These are phyloP conservation scores for Kodamaea fukazawae DNA, from an alignment of 805 yeast genomes.

Conservation along the genomic window DNA sequence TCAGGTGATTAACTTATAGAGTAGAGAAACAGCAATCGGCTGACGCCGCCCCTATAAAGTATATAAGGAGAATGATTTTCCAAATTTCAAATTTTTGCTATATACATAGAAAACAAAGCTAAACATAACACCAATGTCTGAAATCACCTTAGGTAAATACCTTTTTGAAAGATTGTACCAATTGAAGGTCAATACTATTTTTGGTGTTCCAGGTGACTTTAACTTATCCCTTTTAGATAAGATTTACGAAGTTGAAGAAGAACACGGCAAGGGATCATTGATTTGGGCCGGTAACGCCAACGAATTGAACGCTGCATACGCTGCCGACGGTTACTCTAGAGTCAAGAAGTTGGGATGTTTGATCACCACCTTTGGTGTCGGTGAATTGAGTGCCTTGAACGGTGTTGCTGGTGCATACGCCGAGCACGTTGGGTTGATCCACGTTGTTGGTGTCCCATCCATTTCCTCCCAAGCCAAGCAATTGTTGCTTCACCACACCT, in stretches of 20 bases:
- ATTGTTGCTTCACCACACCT: slow-evolving; percentile 41
- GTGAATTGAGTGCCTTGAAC: slow-evolving; percentile 36
- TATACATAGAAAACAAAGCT: slow-evolving; percentile 1
- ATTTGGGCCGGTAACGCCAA: slow-evolving; percentile 40
- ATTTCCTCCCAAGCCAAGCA: slow-evolving; percentile 34
- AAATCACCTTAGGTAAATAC: slow-evolving; percentile 29
- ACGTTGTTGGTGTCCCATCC: slow-evolving; percentile 36
- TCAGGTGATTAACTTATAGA: slow-evolving; percentile 6
- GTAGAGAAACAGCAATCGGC: slow-evolving; percentile 4
- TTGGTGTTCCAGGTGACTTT: slow-evolving; percentile 37
- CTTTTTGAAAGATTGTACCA: slow-evolving; percentile 34
- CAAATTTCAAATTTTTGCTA: not conserved
- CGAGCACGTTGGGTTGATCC: slow-evolving; percentile 35
- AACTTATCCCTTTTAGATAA: slow-evolving; percentile 33
- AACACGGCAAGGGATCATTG: slow-evolving; percentile 15
- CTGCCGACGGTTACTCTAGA: slow-evolving; percentile 27
- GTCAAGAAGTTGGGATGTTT: slow-evolving; percentile 28
- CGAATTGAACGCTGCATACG: slow-evolving; percentile 30
- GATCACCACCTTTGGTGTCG: slow-evolving; percentile 35
- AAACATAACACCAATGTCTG: slow-evolving; percentile 18
- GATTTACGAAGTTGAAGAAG: slow-evolving; percentile 28
- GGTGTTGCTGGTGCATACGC: slow-evolving; percentile 37
- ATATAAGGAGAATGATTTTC: slow-evolving; percentile 2
- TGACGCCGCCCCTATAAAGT: slow-evolving; percentile 2
- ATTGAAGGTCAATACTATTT: slow-evolving; percentile 28